Percentiles rank a stretch among this genome's conserved stretches.
Evolutionary conservation across 2,329 filamentous ascomycete genomes (phyloP).

Genomic region (Fusarium burgessii): DNA sequence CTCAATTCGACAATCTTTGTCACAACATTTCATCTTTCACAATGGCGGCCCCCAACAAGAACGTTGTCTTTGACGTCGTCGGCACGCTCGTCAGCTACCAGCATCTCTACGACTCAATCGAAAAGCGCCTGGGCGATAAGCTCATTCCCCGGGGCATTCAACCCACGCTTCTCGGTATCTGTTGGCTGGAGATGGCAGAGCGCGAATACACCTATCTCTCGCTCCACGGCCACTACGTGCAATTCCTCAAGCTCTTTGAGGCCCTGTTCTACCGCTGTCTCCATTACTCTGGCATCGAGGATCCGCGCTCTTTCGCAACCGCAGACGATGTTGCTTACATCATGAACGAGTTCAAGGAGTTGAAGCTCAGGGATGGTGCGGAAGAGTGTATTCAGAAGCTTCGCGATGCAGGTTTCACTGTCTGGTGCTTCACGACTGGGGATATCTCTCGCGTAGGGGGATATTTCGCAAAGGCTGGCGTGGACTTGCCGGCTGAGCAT

Average conservation of each 20-base stretch:
- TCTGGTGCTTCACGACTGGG: background rate
- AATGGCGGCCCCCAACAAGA: background rate
- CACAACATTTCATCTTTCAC: rapidly evolving
- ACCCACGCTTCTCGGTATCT: background rate
- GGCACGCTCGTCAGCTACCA: no score
- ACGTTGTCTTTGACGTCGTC: conserved; percentile 1
- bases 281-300: background rate
- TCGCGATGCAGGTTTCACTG: background rate
- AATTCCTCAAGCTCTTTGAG: background rate
- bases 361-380: background rate
- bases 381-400: background rate
- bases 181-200: background rate
- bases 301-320: background rate
- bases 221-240: background rate
- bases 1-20: background rate
- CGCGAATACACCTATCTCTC: background rate
- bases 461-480: background rate
- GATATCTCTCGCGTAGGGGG: background rate
- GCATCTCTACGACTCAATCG: no score
- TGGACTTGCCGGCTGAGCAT: conserved; percentile 2
- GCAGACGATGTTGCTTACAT: background rate
- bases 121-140: background rate
- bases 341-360: background rate
- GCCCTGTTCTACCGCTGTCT: background rate
- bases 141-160: background rate